These are phyloP conservation scores for Botrytis tulipae DNA, from an alignment of 2,329 filamentous ascomycete species.

Conservation along the genomic window DNA sequence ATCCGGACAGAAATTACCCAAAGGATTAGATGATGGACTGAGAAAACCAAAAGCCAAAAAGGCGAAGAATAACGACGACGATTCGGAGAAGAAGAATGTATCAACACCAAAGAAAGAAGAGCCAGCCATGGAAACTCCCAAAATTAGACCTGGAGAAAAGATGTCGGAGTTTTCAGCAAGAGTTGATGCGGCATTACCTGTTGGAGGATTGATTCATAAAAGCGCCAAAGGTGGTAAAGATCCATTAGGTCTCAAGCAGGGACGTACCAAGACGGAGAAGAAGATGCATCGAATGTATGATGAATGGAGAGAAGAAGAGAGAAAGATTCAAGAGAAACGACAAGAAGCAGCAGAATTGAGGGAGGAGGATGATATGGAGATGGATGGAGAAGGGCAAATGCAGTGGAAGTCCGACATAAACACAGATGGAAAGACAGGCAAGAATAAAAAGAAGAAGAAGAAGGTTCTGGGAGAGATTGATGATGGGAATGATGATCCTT, in stretches of 20 bases:
- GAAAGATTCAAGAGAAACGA: slow-evolving; percentile 44
- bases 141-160: slow-evolving; percentile 79
- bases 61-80: slow-evolving; percentile 30
- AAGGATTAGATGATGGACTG: slow-evolving; percentile 70
- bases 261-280: slow-evolving; percentile 78
- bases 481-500: slow-evolving; percentile 40
- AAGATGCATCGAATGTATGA: slow-evolving; percentile 78
- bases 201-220: slow-evolving; percentile 67
- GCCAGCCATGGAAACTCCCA: slow-evolving; percentile 49
- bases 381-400: slow-evolving; percentile 40
- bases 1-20: slow-evolving; percentile 56
- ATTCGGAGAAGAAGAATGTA: slow-evolving; percentile 24
- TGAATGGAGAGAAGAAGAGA: slow-evolving; percentile 70
- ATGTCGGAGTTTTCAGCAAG: slow-evolving; percentile 78
- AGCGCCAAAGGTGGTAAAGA: slow-evolving; percentile 59
- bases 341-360: slow-evolving; percentile 35
- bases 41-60: slow-evolving; percentile 37
- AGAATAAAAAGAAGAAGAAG: slow-evolving; percentile 34
- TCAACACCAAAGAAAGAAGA: slow-evolving; percentile 25
- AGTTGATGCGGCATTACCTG: slow-evolving; percentile 79
- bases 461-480: slow-evolving; percentile 46
- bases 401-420: slow-evolving; percentile 62
- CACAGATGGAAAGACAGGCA: slow-evolving; percentile 31
- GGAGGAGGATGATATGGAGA: slow-evolving; percentile 37
- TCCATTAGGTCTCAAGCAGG: slow-evolving; percentile 62